Evolutionary conservation across 2,329 filamentous ascomycete species (phyloP), one percentile per base, ranked within the genome.

Genomic region (Sclerotinia sclerotiorum): DNA sequence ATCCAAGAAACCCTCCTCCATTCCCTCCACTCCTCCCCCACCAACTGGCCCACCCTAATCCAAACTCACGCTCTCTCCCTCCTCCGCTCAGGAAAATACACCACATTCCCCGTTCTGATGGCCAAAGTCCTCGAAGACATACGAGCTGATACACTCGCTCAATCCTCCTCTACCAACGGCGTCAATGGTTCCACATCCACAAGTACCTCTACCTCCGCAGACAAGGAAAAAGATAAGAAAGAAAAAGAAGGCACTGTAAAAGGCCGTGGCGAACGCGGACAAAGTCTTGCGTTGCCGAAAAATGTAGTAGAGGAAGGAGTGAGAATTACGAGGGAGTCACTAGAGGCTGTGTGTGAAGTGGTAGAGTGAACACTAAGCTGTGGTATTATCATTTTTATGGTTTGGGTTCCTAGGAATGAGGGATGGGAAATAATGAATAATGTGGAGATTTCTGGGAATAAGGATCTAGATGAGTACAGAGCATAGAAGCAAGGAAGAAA

Each of bases 1-100:
- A 89, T 90, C 73, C 87, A 89, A 81, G 87, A 89, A 68, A 80
- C 83, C 55, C 84, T 90, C 75, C 84, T 89, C 54, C 87, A 89
- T 79, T 78, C 84, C 70, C 84, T 90, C 65, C 81, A 89, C 77
- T 80, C 87, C 61, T 81, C 88, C 78, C 77, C 81, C 5, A 80
- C 83, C 71, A 87, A 90, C 81, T 90, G 87, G 87, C 87, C 87
- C 2, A 87, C 87, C 15, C 74, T 80, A 61, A 80, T 90, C 71
- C 85, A 89, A 74, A 78, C 80, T 67, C 87, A 88, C 78, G 87
- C 87, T 51, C 82, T 89, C 46, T 72, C 82, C 27, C 84, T 89
- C 72, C 83, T 89, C 32, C 87, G 87, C 70, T 84, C 82, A 56
- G 89, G 70, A 83, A 86, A 88, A 70, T 82, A 83, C 61, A 83